phyloP scores from a whole-genome alignment of 2,329 filamentous ascomycete species.

The Nemania sp. region DNA sequence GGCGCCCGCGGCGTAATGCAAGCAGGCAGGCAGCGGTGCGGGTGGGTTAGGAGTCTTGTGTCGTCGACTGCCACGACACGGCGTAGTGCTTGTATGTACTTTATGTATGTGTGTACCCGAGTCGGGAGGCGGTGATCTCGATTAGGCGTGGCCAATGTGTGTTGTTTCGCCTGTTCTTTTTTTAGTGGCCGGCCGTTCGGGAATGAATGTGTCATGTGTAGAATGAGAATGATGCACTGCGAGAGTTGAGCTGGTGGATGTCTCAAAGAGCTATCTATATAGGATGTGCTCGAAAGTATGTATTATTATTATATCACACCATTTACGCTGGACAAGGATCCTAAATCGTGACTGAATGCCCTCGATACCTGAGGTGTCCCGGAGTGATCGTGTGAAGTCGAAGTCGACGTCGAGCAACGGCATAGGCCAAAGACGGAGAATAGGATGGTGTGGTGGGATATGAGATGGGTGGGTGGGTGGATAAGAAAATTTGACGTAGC shows the following conservation, averaged over 20 bases:
- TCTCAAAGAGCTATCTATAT: slow-evolving; percentile 16
- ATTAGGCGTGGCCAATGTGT: background rate
- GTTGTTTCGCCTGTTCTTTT: background rate
- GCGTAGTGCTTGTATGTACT: background rate
- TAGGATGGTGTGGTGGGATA: background rate
- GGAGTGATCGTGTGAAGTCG: slow-evolving; percentile 24
- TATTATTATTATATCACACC: background rate
- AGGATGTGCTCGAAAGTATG: slow-evolving; percentile 19
- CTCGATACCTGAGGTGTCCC: slow-evolving; percentile 20
- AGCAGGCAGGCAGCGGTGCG: slow-evolving; percentile 18
- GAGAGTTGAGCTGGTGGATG: slow-evolving; percentile 17
- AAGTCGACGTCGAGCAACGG: slow-evolving; percentile 1
- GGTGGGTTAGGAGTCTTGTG: slow-evolving; percentile 23
- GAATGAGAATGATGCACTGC: no score
- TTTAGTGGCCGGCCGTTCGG: slow-evolving; percentile 8
- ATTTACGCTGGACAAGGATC: slow-evolving; percentile 25
- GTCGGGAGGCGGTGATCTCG: background rate
- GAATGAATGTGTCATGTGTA: slow-evolving; percentile 16
- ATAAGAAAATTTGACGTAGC: background rate
- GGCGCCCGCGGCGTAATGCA: slow-evolving; percentile 25
- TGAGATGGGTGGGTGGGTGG: slow-evolving; percentile 2
- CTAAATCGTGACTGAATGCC: slow-evolving; percentile 21
- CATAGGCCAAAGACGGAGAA: background rate
- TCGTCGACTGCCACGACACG: background rate
- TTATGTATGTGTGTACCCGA: slow-evolving; percentile 8